Evolutionary conservation across 2,329 filamentous ascomycete genomes (phyloP).

Genomic region (Podosphaera fusca): DNA sequence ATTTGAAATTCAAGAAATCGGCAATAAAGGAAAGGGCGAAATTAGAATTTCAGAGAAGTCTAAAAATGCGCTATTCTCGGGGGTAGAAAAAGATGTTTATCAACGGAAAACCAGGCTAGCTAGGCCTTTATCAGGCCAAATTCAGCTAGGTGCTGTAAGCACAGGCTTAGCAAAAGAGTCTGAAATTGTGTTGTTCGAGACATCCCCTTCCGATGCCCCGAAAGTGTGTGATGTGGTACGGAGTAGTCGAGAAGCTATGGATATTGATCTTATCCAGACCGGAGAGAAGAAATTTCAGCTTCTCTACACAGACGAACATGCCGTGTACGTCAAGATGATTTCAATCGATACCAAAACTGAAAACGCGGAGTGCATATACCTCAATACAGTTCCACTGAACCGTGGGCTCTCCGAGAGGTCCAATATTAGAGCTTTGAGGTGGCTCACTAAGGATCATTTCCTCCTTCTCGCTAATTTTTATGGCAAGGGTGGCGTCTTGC

Average conservation of each 20-base stretch:
- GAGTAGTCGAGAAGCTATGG: slow-evolving; percentile 34
- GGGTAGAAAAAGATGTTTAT: slow-evolving; percentile 28
- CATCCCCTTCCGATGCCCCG: slow-evolving; percentile 26
- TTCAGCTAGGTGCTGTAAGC: slow-evolving; percentile 52
- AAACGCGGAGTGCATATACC: slow-evolving; percentile 31
- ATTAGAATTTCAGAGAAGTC: slow-evolving; percentile 27
- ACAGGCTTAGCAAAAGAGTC: slow-evolving; percentile 54
- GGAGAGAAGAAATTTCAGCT: slow-evolving; percentile 42
- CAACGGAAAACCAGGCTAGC: slow-evolving; percentile 35
- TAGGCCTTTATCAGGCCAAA: slow-evolving; percentile 24
- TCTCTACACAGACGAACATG: slow-evolving; percentile 55
- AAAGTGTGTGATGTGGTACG: slow-evolving; percentile 27
- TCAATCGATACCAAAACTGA: slow-evolving; percentile 18
- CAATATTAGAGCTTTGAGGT: slow-evolving; percentile 33
- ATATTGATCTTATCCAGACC: slow-evolving; percentile 45
- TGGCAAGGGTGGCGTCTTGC: slow-evolving; percentile 30
- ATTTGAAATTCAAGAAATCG: slow-evolving; percentile 31
- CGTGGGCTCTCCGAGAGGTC: slow-evolving; percentile 23
- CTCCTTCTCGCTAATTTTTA: slow-evolving; percentile 35
- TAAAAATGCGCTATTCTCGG: slow-evolving; percentile 28
- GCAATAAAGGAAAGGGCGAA: slow-evolving; percentile 14
- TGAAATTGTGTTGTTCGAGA: slow-evolving; percentile 63
- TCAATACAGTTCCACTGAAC: slow-evolving; percentile 23
- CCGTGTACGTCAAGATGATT: slow-evolving; percentile 35
- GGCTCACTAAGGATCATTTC: slow-evolving; percentile 32